These are phyloP conservation scores for Emmonsiellopsis sp. DNA, from an alignment of 2,329 filamentous ascomycete genomes.

Conservation along the genomic window DNA sequence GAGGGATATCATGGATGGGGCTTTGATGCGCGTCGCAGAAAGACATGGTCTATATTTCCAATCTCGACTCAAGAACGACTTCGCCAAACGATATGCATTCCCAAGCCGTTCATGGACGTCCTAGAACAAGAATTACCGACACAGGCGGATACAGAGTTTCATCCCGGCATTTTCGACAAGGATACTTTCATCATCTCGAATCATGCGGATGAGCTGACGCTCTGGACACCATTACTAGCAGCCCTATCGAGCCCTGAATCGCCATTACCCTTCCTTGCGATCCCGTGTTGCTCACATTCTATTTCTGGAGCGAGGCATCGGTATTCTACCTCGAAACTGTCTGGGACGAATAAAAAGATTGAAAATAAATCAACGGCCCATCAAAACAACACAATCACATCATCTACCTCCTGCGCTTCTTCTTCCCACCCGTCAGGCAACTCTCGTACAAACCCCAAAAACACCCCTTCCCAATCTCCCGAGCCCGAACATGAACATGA, in stretches of 20 bases:
- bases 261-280: conserved; percentile 74
- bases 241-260: conserved; percentile 47
- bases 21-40: conserved; percentile 79
- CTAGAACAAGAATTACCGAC: conserved; percentile 3
- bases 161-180: conserved; percentile 56
- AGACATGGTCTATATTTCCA: conserved; percentile 72
- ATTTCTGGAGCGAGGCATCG: conserved; percentile 68
- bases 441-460: conserved; percentile 3
- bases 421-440: too few relatives aligned
- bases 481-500: too few relatives aligned
- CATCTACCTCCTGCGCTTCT: too few relatives aligned
- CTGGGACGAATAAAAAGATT: background rate
- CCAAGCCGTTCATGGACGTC: conserved; percentile 37
- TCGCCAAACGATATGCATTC: conserved; percentile 53
- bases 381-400: background rate
- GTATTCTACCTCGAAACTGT: conserved; percentile 24
- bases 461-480: background rate
- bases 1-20: conserved; percentile 85
- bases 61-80: conserved; percentile 40
- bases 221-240: conserved; percentile 88
- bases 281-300: conserved; percentile 90
- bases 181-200: conserved; percentile 93
- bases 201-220: conserved; percentile 90
- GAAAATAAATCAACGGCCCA: too few relatives aligned
- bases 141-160: background rate